These are phyloP conservation scores for Linum usitatissimum DNA, from an alignment of 345 rosid genomes.

Conservation along the genomic window DNA sequence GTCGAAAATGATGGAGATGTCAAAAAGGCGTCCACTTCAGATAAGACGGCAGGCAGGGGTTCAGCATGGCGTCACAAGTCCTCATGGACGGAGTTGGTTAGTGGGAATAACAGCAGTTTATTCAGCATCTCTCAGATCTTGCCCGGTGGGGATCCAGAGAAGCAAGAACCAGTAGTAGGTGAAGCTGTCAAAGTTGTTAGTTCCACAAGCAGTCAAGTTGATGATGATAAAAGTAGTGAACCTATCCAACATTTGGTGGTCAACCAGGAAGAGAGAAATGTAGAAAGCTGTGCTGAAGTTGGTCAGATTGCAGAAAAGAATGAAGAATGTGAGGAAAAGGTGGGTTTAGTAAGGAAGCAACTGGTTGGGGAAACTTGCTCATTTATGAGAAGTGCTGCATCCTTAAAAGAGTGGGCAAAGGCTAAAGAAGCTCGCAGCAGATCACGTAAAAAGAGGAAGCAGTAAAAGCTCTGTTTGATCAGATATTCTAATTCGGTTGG, in stretches of 20 bases:
- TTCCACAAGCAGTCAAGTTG: slow-evolving; percentile 11
- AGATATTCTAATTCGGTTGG: too few relatives aligned
- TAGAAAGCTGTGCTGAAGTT: slow-evolving; percentile 12
- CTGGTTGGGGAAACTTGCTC: slow-evolving; percentile 42
- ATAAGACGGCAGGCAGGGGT: slow-evolving; percentile 40
- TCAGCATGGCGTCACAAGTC: slow-evolving; percentile 65
- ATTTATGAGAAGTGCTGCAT: slow-evolving; percentile 63
- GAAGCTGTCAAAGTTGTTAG: slow-evolving; percentile 9
- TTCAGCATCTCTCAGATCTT: slow-evolving; percentile 62
- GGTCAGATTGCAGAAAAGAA: slow-evolving; percentile 10
- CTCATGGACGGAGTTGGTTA: slow-evolving; percentile 78
- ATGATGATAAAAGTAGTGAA: slow-evolving; percentile 11
- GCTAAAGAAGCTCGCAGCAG: slow-evolving; percentile 50
- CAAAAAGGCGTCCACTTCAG: slow-evolving; percentile 15
- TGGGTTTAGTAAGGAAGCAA: slow-evolving; percentile 12
- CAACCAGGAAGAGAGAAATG: slow-evolving; percentile 8
- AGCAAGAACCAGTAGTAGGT: slow-evolving; percentile 15
- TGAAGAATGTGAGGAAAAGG: slow-evolving; percentile 13
- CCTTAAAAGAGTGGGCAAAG: slow-evolving; percentile 64
- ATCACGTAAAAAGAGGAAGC: slow-evolving; percentile 35
- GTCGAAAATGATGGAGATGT: slow-evolving; percentile 18
- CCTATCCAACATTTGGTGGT: slow-evolving; percentile 6
- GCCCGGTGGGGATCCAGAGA: slow-evolving; percentile 27
- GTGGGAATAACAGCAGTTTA: slow-evolving; percentile 24
- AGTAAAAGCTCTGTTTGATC: slow-evolving; percentile 4